phyloP scores from a whole-genome alignment of 768 basidiomycete genomes.

The Mycena chlorophos region DNA sequence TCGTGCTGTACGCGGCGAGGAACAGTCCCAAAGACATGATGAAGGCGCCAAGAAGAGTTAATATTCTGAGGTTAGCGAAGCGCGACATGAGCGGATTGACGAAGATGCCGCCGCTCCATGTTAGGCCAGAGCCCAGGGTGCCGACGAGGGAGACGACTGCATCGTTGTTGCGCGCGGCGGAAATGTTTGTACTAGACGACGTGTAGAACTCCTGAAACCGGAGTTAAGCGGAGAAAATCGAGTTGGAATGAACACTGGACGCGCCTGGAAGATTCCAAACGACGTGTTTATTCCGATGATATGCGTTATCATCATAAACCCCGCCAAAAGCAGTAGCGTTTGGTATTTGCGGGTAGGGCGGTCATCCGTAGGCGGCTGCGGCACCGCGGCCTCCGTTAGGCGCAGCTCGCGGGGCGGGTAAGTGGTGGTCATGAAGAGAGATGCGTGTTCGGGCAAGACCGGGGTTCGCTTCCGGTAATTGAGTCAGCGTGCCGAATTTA shows the following conservation, averaged over 20 bases:
- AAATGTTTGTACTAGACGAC: conserved; percentile 37
- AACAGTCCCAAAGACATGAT: conserved; percentile 45
- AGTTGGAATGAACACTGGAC: not conserved
- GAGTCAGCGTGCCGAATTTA: too few species aligned
- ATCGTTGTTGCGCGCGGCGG: conserved; percentile 37
- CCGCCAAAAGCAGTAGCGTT: conserved; percentile 36
- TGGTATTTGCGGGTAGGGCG: conserved; percentile 37
- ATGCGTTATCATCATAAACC: conserved; percentile 49
- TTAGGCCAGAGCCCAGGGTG: conserved; percentile 44
- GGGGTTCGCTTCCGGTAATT: too few species aligned
- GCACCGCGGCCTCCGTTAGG: not conserved
- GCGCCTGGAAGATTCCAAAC: conserved; percentile 46
- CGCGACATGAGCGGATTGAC: conserved; percentile 41
- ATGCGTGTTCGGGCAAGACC: too few species aligned
- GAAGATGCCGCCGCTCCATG: conserved; percentile 48
- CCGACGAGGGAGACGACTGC: conserved; percentile 44
- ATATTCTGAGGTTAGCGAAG: conserved; percentile 31
- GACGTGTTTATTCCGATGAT: conserved; percentile 45
- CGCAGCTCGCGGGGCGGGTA: not conserved
- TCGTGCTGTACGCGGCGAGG: conserved; percentile 39
- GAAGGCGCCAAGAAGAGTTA: conserved; percentile 38
- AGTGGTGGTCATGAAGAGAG: not conserved
- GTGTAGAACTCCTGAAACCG: conserved; percentile 49
- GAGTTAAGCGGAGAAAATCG: not conserved
- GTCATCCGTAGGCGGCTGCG: not conserved